Percentiles rank a stretch among this genome's conserved stretches.
Conservation (phyloP, 169 alveolate genomes). For the Plasmodium billcollinsi region DNA sequence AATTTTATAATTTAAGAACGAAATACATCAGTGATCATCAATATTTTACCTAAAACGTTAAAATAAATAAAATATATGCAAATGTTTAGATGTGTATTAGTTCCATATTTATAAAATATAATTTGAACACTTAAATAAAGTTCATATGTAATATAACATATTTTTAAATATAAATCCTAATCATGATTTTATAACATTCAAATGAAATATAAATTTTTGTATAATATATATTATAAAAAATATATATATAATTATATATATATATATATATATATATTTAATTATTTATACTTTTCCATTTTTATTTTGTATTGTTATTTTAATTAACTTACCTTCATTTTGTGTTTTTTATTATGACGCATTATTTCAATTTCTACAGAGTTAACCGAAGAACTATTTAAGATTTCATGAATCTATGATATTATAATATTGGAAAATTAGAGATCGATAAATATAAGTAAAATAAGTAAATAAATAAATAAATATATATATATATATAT, state of each 20-base stretch:
- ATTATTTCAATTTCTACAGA: constrained; percentile 24
- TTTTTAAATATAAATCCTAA: too few relatives aligned
- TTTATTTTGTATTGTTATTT: too few relatives aligned
- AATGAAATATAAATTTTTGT: too few relatives aligned
- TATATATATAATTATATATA: too few relatives aligned
- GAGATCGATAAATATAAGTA: not conserved
- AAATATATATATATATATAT: constrained; percentile 1
- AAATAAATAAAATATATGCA: not conserved
- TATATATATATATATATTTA: too few relatives aligned
- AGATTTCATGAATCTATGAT: constrained; percentile 64
- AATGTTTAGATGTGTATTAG: not conserved
- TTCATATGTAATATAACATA: too few relatives aligned
- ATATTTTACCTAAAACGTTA: constrained; percentile 12
- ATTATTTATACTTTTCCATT: too few relatives aligned
- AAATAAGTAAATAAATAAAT: not conserved
- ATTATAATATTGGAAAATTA: constrained; percentile 1
- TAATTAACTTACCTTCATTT: constrained; percentile 21
- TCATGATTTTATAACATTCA: too few relatives aligned
- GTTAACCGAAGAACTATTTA: constrained; percentile 37
- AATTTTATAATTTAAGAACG: not conserved
- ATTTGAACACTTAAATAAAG: too few relatives aligned
- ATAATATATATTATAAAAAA: too few relatives aligned
- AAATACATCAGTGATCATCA: not conserved
- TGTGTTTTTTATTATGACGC: constrained; percentile 45
- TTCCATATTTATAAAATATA: too few relatives aligned